Base-by-base conservation (phyloP, 1,139 yeast genomes). In the Candida pseudoviswanathii region DNA sequence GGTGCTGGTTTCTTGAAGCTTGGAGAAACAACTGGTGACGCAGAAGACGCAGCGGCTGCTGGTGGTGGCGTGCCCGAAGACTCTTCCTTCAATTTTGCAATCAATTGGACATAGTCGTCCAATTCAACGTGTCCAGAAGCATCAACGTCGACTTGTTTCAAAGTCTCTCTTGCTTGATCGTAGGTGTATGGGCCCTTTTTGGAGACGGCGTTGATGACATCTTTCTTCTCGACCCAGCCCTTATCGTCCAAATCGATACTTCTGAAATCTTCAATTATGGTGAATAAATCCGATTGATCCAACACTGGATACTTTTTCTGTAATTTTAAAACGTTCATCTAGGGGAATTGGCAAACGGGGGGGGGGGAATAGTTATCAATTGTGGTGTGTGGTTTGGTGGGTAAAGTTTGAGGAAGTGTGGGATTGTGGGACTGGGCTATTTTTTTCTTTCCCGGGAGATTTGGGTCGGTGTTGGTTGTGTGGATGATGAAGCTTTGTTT, bases 101-200 rank as follows among this genome's bases (percentile, higher is more conserved):
- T 77, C 62, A 94, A 80, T 65, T 90, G 97, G 38, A 94, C 97
- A 64, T 84, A 95, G 66, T 94, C 99, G 52, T 95, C 99, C 63
- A 94, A 75, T 67, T 95, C 99, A 49, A 94, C 97, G 62, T 89
- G 91, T 21, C 99, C 99, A 8, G 96, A 87, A 6, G 99, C 96
- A 70, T 94, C 99, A 41, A 94, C 96, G 59, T 88, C 87, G 45
- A 91, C 97, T 43, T 79, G 81, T 64, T 92, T 94, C 65, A 94
- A 80, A 1, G 97, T 89, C 66, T 91, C 96, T 73, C 99, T 86
- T 37, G 96, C 94, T 57, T 88, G 89, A 67, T 94, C 99, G 64
- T 94, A 94, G 38, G 91, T 70, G 48, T 89, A 94, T 46, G 81
- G 81, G 24, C 97, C 97, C 38, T 83, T 71, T 55, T 85, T 84